These are phyloP conservation scores for Saccharomycopsis selenospora DNA, from an alignment of 805 yeast genomes.

Conservation along the genomic window DNA sequence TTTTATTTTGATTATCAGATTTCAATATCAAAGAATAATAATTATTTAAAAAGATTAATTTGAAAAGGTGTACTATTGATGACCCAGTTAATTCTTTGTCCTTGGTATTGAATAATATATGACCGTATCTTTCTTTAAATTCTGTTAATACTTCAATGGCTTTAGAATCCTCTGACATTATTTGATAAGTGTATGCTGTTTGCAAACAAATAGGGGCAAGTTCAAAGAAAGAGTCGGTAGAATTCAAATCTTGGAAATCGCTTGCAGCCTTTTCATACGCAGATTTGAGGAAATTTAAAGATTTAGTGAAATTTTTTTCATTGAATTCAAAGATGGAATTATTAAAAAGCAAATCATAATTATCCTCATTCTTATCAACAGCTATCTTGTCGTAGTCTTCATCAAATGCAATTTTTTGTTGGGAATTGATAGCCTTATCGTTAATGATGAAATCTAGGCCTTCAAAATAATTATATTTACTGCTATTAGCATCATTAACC, in stretches of 20 bases:
- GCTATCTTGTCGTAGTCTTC: conserved; percentile 18
- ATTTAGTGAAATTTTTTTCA: conserved; percentile 32
- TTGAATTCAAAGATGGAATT: conserved; percentile 50
- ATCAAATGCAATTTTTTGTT: conserved; percentile 25
- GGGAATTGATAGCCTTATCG: conserved; percentile 61
- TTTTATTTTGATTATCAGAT: background rate
- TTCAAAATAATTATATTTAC: conserved; percentile 29
- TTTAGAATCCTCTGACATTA: conserved; percentile 31
- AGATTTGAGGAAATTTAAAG: conserved; percentile 37
- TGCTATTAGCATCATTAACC: conserved; percentile 30
- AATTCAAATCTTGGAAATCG: conserved; percentile 33
- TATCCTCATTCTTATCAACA: conserved; percentile 21
- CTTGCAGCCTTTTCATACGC: conserved; percentile 38
- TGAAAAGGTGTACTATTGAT: conserved; percentile 9
- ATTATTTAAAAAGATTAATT: conserved; percentile 17
- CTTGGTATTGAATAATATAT: conserved; percentile 3
- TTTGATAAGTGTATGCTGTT: conserved; percentile 47
- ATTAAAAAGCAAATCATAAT: conserved; percentile 61
- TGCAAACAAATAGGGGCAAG: conserved; percentile 57
- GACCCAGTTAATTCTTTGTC: background rate
- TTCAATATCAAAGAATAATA: conserved; percentile 10
- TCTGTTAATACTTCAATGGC: conserved; percentile 33
- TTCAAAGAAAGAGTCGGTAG: conserved; percentile 39
- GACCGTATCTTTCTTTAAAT: conserved; percentile 23
- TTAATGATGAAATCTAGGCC: conserved; percentile 54